Evolutionary conservation across 805 yeast genomes (phyloP).

Genomic region (Suhomyces sp.): DNA sequence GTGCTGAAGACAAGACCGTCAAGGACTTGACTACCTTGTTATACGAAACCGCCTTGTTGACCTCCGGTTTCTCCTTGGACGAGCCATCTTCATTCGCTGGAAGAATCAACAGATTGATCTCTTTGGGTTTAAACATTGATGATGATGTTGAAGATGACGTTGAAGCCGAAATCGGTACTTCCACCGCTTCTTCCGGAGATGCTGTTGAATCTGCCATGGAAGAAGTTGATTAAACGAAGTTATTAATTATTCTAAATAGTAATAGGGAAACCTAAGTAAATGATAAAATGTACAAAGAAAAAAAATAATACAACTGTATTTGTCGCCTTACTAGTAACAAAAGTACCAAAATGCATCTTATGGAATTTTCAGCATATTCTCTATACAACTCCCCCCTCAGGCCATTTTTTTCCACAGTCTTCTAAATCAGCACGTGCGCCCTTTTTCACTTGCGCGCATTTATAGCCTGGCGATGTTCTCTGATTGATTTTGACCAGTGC

Average conservation of each 20-base stretch:
- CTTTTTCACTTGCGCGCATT: background rate
- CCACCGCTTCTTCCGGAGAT: constrained; percentile 51
- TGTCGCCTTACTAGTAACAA: too few relatives aligned
- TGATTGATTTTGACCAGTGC: background rate
- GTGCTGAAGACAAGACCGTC: constrained; percentile 97
- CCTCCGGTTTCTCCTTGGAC: constrained; percentile 98
- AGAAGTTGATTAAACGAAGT: constrained; percentile 79
- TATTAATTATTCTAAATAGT: constrained; percentile 3
- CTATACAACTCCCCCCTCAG: background rate
- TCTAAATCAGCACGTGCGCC: background rate
- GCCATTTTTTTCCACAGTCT: background rate
- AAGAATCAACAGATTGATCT: constrained; percentile 96
- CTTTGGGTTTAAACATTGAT: constrained; percentile 97
- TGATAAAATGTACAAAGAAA: background rate
- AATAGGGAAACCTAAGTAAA: background rate
- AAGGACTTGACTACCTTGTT: constrained; percentile 94
- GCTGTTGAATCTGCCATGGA: constrained; percentile 96
- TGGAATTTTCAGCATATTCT: too few relatives aligned
- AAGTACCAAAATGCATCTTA: too few relatives aligned
- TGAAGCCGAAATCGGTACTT: constrained; percentile 47
- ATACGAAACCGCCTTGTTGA: constrained; percentile 96
- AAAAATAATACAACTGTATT: too few relatives aligned
- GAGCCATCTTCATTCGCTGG: constrained; percentile 97
- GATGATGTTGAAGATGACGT: constrained; percentile 57
- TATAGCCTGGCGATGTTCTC: background rate